Conservation (phyloP, 495 filamentous ascomycete species). For the Daldinia bambusicola region DNA sequence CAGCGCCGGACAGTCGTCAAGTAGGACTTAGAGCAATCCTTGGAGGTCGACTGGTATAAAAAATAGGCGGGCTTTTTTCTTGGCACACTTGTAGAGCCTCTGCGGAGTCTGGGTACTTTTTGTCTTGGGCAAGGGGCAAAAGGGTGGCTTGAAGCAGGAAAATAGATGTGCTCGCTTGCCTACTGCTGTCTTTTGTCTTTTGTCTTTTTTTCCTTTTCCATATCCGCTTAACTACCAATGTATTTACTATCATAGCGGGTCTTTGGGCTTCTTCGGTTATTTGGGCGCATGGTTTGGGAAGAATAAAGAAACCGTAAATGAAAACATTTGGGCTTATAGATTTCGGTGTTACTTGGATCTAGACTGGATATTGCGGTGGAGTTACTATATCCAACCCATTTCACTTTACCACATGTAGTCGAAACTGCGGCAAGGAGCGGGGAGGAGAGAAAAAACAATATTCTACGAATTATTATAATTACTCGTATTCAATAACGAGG, state of each 20-base stretch:
- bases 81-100: slow-evolving; percentile 6
- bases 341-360: neutral
- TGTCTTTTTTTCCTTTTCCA: neutral
- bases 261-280: neutral
- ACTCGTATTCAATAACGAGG: too few relatives aligned
- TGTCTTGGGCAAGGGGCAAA: neutral
- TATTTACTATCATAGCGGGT: neutral
- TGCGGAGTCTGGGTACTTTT: slow-evolving; percentile 10
- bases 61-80: slow-evolving; percentile 26
- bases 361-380: too few relatives aligned
- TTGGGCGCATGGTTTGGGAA: neutral
- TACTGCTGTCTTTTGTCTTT: neutral
- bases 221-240: neutral
- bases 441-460: too few relatives aligned
- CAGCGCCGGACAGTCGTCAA: slow-evolving; percentile 24
- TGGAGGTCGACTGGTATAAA: slow-evolving; percentile 16
- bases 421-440: too few relatives aligned
- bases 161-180: slow-evolving; percentile 4
- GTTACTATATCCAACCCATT: too few relatives aligned
- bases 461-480: too few relatives aligned
- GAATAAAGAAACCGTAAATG: neutral
- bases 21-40: slow-evolving; percentile 32
- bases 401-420: too few relatives aligned
- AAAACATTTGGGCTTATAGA: neutral
- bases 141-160: neutral